Percentiles rank a stretch among this genome's conserved stretches.
Evolutionary conservation across 306 rosid species (phyloP).

Genomic region (Cicer cuneatum): DNA sequence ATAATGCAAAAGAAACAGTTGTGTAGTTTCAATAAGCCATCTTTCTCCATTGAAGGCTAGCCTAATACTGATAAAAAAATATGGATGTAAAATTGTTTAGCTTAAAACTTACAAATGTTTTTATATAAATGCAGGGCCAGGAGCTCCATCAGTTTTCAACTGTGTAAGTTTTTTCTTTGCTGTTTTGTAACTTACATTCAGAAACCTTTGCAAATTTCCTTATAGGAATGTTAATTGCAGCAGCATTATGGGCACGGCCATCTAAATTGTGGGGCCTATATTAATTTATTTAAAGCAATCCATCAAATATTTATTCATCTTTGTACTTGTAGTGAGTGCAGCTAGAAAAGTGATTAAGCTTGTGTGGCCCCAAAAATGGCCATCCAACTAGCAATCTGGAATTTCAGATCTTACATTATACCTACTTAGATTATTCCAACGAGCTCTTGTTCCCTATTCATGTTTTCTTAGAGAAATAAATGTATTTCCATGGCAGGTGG

Average conservation of each 20-base stretch:
- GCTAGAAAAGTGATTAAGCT: constrained; percentile 19
- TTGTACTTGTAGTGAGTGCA: constrained; percentile 6
- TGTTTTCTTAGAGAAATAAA: constrained; percentile 29
- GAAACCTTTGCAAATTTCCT: constrained; percentile 5
- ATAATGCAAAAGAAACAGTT: not conserved
- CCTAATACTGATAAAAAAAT: not conserved
- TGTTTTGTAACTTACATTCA: constrained; percentile 19
- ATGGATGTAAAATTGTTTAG: constrained; percentile 20
- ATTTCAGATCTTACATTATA: constrained; percentile 29
- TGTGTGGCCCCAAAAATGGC: constrained; percentile 18
- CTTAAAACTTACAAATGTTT: constrained; percentile 41
- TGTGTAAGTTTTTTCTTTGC: constrained; percentile 63
- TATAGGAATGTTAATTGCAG: constrained; percentile 9
- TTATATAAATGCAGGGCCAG: constrained; percentile 73
- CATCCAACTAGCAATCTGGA: constrained; percentile 26
- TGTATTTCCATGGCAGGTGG: constrained; percentile 67
- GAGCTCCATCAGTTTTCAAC: constrained; percentile 91
- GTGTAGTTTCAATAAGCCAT: not conserved
- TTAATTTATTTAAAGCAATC: constrained; percentile 3
- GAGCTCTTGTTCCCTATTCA: constrained; percentile 13
- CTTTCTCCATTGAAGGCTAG: not conserved
- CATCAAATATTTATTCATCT: not conserved
- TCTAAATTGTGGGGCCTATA: constrained; percentile 22
- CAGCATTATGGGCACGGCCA: not conserved
- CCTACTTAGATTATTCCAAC: constrained; percentile 20